These are phyloP conservation scores for Mortierella sp. DNA, from an alignment of 371 early-diverging fungal genomes.

Conservation along the genomic window DNA sequence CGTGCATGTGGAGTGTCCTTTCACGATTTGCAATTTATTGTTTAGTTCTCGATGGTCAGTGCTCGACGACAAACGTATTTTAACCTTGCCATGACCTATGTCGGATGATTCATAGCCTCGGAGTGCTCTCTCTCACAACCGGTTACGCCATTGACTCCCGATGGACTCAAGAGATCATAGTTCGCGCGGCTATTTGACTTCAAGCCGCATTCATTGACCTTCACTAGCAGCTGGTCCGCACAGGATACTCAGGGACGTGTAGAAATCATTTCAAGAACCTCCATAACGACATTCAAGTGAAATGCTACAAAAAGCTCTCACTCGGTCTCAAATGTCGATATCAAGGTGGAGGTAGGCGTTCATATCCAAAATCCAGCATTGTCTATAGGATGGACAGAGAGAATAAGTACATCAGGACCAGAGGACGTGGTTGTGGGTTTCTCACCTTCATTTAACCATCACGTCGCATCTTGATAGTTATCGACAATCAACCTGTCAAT, in stretches of 20 bases:
- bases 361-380: too few species aligned
- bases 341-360: slow-evolving; percentile 52
- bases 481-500: slow-evolving; percentile 41
- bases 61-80: background rate
- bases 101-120: slow-evolving; percentile 18
- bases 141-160: slow-evolving; percentile 15
- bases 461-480: slow-evolving; percentile 8
- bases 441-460: background rate
- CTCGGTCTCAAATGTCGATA: slow-evolving; percentile 61
- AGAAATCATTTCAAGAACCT: slow-evolving; percentile 26
- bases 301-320: slow-evolving; percentile 19
- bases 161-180: slow-evolving; percentile 45
- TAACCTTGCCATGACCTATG: too few species aligned
- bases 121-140: slow-evolving; percentile 18
- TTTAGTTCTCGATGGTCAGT: background rate
- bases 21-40: background rate
- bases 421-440: background rate
- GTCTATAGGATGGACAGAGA: too few species aligned
- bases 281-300: slow-evolving; percentile 21
- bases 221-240: slow-evolving; percentile 35
- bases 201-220: slow-evolving; percentile 43
- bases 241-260: slow-evolving; percentile 47
- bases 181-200: slow-evolving; percentile 51
- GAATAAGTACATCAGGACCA: too few species aligned
- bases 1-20: slow-evolving; percentile 41